Evolutionary conservation across 1,284 basidiomycete genomes (phyloP).

Genomic region (Clitocybe nebularis): DNA sequence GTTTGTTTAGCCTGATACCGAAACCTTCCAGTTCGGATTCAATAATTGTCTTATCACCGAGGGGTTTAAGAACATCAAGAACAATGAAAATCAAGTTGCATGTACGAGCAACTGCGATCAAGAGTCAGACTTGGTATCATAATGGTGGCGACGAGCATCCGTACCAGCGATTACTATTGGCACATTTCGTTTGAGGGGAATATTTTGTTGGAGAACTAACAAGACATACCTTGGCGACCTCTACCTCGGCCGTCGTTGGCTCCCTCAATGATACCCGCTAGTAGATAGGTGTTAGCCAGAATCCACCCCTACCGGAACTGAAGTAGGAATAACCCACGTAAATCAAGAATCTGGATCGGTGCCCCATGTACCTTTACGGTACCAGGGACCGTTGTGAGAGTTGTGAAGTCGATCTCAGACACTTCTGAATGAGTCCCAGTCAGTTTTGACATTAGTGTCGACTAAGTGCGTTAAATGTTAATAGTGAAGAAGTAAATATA

Average conservation of each 20-base stretch:
- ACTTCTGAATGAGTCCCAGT: slow-evolving; percentile 97
- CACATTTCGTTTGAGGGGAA: too few relatives aligned
- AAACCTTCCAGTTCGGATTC: slow-evolving; percentile 95
- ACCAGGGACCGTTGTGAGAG: slow-evolving; percentile 90
- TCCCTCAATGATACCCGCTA: slow-evolving; percentile 98
- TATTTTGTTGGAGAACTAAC: slow-evolving; percentile 4
- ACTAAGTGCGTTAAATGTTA: slow-evolving; percentile 47
- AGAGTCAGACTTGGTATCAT: slow-evolving; percentile 14
- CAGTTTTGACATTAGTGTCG: slow-evolving; percentile 95
- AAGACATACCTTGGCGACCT: slow-evolving; percentile 82
- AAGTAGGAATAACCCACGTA: slow-evolving; percentile 52
- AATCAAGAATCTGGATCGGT: slow-evolving; percentile 82
- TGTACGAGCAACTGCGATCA: slow-evolving; percentile 79
- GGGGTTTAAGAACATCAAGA: slow-evolving; percentile 95
- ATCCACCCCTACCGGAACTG: too few relatives aligned
- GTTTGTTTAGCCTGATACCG: slow-evolving; percentile 95
- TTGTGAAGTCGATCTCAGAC: slow-evolving; percentile 99
- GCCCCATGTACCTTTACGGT: slow-evolving; percentile 95
- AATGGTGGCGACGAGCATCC: slow-evolving; percentile 21
- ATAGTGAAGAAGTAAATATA: neutral
- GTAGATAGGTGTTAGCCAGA: too few relatives aligned
- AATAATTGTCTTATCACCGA: slow-evolving; percentile 91
- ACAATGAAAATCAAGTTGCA: slow-evolving; percentile 99
- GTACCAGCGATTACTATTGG: slow-evolving; percentile 75
- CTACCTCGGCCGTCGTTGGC: slow-evolving; percentile 97